A percentile compares a stretch with the other conserved stretches of the same genome.
These are phyloP conservation scores for Quercus robur DNA, from an alignment of 306 rosid genomes.

Conservation along the genomic window DNA sequence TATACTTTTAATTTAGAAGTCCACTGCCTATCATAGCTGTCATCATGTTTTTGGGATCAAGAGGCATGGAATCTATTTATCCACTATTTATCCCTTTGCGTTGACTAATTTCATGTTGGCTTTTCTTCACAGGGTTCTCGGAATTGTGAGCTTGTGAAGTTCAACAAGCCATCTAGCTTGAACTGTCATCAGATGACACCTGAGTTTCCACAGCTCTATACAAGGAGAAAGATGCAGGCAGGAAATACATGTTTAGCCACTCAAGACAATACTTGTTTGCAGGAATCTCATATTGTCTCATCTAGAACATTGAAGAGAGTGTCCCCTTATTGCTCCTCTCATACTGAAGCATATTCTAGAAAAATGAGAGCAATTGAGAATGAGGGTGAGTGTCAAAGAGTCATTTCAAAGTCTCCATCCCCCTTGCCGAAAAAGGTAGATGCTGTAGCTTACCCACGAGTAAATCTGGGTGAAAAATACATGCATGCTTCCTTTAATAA, in stretches of 20 bases:
- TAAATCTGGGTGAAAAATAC: conserved; percentile 57
- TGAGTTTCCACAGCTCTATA: conserved; percentile 22
- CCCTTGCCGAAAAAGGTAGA: conserved; percentile 60
- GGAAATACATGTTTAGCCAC: conserved; percentile 26
- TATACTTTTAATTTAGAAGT: background rate
- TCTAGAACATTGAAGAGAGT: conserved; percentile 54
- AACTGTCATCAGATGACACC: conserved; percentile 21
- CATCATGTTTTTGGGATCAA: background rate
- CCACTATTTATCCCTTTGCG: conserved; percentile 12
- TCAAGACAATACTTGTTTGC: conserved; percentile 29
- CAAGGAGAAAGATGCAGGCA: conserved; percentile 11
- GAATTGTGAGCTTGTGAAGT: conserved; percentile 24
- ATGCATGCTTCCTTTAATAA: conserved; percentile 50
- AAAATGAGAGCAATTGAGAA: conserved; percentile 49
- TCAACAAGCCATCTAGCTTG: conserved; percentile 18
- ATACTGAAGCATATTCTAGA: conserved; percentile 38
- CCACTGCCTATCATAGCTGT: background rate
- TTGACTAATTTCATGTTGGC: conserved; percentile 12
- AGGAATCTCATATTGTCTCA: conserved; percentile 38
- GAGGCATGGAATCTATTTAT: background rate
- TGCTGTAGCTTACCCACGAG: conserved; percentile 64
- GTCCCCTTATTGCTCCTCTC: conserved; percentile 35
- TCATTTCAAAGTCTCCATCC: conserved; percentile 21
- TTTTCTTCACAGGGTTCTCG: conserved; percentile 33
- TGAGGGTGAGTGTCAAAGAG: conserved; percentile 28